Evolutionary conservation across 176 grass and related monocot species (phyloP), one percentile per base, ranked within the genome.

Genomic region (Oryza meyeriana): DNA sequence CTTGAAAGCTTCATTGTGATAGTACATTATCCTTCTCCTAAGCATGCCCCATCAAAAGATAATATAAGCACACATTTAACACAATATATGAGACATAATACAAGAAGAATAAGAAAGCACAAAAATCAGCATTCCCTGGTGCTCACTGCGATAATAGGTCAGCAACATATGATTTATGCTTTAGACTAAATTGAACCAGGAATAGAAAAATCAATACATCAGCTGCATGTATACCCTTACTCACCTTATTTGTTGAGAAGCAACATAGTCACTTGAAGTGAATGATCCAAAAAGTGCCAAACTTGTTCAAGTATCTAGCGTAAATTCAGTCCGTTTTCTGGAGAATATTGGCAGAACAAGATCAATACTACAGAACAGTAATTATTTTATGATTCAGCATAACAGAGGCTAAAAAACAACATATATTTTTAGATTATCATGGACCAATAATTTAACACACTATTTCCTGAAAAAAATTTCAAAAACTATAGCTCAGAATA

Each of bases 1-100:
- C 83, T 99, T 95, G 85, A 99, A 99, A 89, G 91, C 91, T 88
- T 99, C 92, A 83, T 93, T 93, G 85, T 91, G 88, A 81, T 92
- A 93, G 79, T 99, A 87, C 96, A 99, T 99, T 81, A 90, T 91
- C 89, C 93, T 93, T 87, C 96, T 95, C 93, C 96, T 98, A 86
- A 59, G 81, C 50, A 85, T 76, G 42, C 3, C 77, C 35, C n/a
- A 85, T 68, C 16, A 62, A 65, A 66, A 88, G 61, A 44, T 86
- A 86, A 16, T 41, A 14, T 50, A 38, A 72, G 73, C 1, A 48
- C 36, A 79, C 1, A 36, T 52, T 58, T 44, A 63, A 11, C 24
- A 66, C 28, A 73, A 81, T 17, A 75, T 27, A 74, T 20, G 69
- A 83, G 44, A 64, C 17, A 69, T 35, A 12, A 75, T 18, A 64